These are phyloP conservation scores for Sungouiella thailandica DNA, from an alignment of 805 yeast species.

Conservation along the genomic window DNA sequence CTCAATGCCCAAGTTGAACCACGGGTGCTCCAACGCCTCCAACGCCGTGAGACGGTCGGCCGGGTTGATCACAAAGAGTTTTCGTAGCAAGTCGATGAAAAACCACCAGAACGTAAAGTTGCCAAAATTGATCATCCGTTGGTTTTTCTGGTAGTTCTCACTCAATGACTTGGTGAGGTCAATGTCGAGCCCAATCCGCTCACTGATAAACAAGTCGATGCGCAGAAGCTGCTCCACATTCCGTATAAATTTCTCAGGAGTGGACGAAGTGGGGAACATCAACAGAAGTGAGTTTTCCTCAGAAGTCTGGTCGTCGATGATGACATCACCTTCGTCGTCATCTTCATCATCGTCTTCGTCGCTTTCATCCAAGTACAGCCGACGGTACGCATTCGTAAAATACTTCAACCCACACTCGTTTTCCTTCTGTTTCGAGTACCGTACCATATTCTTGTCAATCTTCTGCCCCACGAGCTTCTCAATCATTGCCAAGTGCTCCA, in stretches of 20 bases:
- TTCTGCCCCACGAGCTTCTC: conserved; percentile 63
- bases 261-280: conserved; percentile 34
- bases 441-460: conserved; percentile 43
- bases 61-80: conserved; percentile 37
- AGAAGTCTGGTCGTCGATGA: conserved; percentile 27
- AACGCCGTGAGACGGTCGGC: conserved; percentile 33
- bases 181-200: conserved; percentile 35
- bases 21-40: conserved; percentile 43
- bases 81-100: conserved; percentile 45
- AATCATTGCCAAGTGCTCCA: conserved; percentile 94
- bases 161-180: conserved; percentile 36
- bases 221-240: conserved; percentile 38
- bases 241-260: conserved; percentile 34
- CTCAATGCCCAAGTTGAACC: conserved; percentile 44
- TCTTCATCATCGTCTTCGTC: conserved; percentile 10
- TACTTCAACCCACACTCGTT: conserved; percentile 39
- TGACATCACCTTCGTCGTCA: conserved; percentile 18
- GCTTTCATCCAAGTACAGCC: conserved; percentile 5
- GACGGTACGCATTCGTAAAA: conserved; percentile 25
- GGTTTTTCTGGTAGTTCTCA: conserved; percentile 33
- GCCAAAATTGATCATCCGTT: conserved; percentile 45
- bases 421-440: conserved; percentile 26
- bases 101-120: conserved; percentile 79
- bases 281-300: conserved; percentile 23
- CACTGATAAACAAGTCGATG: conserved; percentile 41